Percentiles rank a stretch among this genome's conserved stretches.
These are phyloP conservation scores for Rhynchospora breviuscula DNA, from an alignment of 176 grass and related monocot species.

Conservation along the genomic window DNA sequence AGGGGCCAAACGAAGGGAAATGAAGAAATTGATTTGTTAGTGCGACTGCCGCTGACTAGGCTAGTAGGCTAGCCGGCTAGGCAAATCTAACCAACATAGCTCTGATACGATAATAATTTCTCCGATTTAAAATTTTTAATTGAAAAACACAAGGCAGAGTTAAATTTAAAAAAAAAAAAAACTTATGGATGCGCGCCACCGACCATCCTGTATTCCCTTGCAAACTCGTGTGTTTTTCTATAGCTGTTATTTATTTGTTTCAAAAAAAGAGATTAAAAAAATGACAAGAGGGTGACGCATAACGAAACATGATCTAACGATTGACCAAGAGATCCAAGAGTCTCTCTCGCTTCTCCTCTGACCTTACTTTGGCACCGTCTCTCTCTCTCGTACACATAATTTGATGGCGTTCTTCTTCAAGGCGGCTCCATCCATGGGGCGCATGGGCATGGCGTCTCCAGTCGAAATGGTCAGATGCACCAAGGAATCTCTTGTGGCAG, in stretches of 20 bases:
- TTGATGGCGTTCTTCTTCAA: constrained; percentile 90
- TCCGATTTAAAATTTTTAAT: background rate
- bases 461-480: constrained; percentile 51
- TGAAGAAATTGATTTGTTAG: too few species aligned
- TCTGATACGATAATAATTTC: background rate
- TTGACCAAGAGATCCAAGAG: background rate
- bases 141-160: background rate
- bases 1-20: too few species aligned
- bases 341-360: background rate
- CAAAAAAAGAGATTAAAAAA: background rate
- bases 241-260: background rate
- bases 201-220: background rate
- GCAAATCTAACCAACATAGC: too few species aligned
- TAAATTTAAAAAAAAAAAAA: background rate
- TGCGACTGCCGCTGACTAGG: too few species aligned
- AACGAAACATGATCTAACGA: background rate
- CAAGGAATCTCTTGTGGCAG: constrained; percentile 73
- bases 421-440: constrained; percentile 27
- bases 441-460: constrained; percentile 31
- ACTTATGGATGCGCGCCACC: background rate
- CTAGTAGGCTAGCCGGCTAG: too few species aligned
- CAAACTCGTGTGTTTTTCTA: background rate
- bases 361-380: background rate
- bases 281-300: background rate
- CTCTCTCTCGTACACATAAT: background rate